Conservation (phyloP, 352 stramenopile genomes). For the Phytopythium delawarense region DNA sequence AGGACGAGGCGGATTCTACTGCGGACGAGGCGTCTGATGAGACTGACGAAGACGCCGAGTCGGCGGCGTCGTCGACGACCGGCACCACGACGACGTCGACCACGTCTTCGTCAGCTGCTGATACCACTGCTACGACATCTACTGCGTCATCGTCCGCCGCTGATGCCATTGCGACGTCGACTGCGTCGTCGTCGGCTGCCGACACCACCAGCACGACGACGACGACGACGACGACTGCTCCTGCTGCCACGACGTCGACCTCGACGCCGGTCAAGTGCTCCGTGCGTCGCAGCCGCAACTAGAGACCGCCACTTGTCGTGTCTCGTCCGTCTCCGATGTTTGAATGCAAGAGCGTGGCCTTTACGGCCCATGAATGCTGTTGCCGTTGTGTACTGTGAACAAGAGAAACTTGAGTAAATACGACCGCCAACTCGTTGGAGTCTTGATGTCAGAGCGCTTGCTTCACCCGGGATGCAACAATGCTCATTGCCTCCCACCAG, state of each 20-base stretch:
- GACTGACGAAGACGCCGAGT: background rate
- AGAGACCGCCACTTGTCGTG: background rate
- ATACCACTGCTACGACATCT: slow-evolving; percentile 1
- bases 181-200: slow-evolving; percentile 2
- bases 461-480: too few relatives aligned
- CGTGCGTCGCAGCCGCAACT: slow-evolving; percentile 17
- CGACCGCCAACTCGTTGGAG: too few relatives aligned
- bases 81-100: slow-evolving; percentile 9
- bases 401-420: too few relatives aligned
- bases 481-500: too few relatives aligned
- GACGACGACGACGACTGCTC: slow-evolving; percentile 4
- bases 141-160: slow-evolving; percentile 9
- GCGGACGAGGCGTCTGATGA: slow-evolving; percentile 4
- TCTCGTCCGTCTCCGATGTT: background rate
- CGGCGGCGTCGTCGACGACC: slow-evolving; percentile 2
- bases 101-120: slow-evolving; percentile 7
- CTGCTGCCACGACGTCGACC: background rate
- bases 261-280: slow-evolving; percentile 21
- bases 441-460: too few relatives aligned
- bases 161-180: background rate
- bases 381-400: too few relatives aligned
- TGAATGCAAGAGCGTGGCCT: background rate
- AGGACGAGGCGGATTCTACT: slow-evolving; percentile 3
- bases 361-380: too few relatives aligned
- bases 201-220: slow-evolving; percentile 1